These are phyloP conservation scores for Schizochytrium sp. DNA, from an alignment of 108 stramenopile species.

Conservation along the genomic window DNA sequence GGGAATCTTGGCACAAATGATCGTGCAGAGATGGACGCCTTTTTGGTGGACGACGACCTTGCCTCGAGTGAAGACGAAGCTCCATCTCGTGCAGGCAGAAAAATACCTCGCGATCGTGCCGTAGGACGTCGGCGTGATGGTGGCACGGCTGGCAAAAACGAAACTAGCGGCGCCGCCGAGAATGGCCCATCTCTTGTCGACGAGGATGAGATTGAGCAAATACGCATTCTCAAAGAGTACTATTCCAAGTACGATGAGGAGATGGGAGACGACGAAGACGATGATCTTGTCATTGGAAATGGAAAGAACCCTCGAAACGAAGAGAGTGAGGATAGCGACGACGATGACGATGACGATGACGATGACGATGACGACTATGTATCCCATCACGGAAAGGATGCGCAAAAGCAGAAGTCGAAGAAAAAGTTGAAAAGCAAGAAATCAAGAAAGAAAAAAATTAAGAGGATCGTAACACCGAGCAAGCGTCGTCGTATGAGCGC, in stretches of 20 bases:
- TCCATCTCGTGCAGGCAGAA: neutral
- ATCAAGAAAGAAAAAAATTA: neutral
- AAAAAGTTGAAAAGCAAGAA: neutral
- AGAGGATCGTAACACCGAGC: neutral
- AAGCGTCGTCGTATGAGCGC: neutral
- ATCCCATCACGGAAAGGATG: neutral
- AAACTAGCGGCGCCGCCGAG: neutral
- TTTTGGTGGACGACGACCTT: neutral
- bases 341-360: neutral
- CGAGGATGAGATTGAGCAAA: no score
- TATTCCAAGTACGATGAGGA: neutral
- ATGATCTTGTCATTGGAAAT: neutral
- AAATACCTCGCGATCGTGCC: neutral
- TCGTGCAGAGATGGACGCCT: neutral
- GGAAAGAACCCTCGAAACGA: neutral
- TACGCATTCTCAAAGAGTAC: neutral
- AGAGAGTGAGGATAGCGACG: neutral
- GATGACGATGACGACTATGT: neutral
- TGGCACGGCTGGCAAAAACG: neutral
- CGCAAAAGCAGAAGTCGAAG: neutral
- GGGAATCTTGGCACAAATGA: neutral
- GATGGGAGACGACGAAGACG: neutral
- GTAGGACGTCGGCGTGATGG: neutral
- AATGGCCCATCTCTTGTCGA: neutral
- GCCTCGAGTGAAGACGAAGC: neutral